A percentile compares a stretch with the other conserved stretches of the same genome.
Conservation (phyloP, 345 rosid species). For the Bruguiera parviflora region DNA sequence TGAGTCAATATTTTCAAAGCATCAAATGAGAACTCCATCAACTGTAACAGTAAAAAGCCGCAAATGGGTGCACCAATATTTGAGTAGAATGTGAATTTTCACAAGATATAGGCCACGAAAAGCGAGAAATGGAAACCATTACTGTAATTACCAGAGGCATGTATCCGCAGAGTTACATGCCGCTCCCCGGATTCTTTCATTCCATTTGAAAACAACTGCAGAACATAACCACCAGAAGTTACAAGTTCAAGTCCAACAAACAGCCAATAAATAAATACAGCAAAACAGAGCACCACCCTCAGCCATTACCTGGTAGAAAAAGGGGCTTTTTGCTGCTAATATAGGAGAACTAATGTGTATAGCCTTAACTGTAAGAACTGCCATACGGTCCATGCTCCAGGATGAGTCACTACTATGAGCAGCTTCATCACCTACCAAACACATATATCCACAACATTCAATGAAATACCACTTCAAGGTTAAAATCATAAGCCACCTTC, state of each 20-base stretch:
- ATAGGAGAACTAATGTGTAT: conserved; percentile 71
- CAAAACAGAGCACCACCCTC: conserved; percentile 3
- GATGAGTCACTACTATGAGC: conserved; percentile 27
- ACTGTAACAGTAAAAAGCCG: not conserved
- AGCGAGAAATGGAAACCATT: not conserved
- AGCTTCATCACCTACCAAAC: conserved; percentile 40
- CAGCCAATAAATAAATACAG: conserved; percentile 1
- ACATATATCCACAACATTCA: not conserved
- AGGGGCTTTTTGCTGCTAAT: conserved; percentile 76
- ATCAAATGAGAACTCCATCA: not conserved
- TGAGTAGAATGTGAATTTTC: not conserved
- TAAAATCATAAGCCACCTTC: not conserved
- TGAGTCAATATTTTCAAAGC: not conserved
- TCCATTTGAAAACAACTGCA: conserved; percentile 76
- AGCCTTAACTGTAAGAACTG: conserved; percentile 47
- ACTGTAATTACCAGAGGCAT: conserved; percentile 56
- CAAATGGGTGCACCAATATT: not conserved
- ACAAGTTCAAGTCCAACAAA: not conserved
- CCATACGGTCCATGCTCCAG: conserved; percentile 36
- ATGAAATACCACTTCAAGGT: conserved; percentile 2
- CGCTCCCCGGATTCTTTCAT: conserved; percentile 74
- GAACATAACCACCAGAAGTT: not conserved
- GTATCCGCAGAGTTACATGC: conserved; percentile 57
- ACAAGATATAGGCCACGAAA: not conserved
- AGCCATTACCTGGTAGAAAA: conserved; percentile 62